Percentiles rank a stretch among this genome's conserved stretches.
Evolutionary conservation across 1,139 yeast species (phyloP).

Genomic region (Insectozyma bohioensis): DNA sequence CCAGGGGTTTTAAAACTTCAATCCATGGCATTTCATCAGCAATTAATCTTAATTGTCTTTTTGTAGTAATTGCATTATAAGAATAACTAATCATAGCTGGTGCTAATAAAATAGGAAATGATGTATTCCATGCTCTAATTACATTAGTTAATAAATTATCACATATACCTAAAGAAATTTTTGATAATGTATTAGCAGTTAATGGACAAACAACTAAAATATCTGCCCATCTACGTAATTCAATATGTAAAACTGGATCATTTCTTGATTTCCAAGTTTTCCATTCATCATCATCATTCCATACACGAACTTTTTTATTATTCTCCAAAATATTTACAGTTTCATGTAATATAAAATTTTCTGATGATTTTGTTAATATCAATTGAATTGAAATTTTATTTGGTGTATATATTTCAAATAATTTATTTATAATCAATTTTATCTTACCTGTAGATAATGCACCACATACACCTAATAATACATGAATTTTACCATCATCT

Average conservation of each 20-base stretch:
- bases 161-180: constrained; percentile 84
- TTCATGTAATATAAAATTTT: constrained; percentile 70
- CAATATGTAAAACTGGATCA: constrained; percentile 92
- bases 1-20: constrained; percentile 85
- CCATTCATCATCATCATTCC: constrained; percentile 96
- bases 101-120: constrained; percentile 82
- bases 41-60: constrained; percentile 71
- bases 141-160: constrained; percentile 87
- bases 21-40: constrained; percentile 92
- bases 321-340: constrained; percentile 38
- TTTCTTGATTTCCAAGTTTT: constrained; percentile 77
- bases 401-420: constrained; percentile 76
- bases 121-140: constrained; percentile 88
- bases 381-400: constrained; percentile 78
- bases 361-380: constrained; percentile 79
- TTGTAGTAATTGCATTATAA: constrained; percentile 84
- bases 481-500: constrained; percentile 88
- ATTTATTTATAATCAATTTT: constrained; percentile 68
- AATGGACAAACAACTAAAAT: constrained; percentile 84
- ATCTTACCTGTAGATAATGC: constrained; percentile 78
- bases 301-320: constrained; percentile 55
- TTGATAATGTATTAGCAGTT: constrained; percentile 89
- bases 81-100: constrained; percentile 95
- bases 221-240: constrained; percentile 94
- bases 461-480: constrained; percentile 88